Base-by-base conservation (phyloP, 2,329 filamentous ascomycete species). In the Celoporthe dispersa region DNA sequence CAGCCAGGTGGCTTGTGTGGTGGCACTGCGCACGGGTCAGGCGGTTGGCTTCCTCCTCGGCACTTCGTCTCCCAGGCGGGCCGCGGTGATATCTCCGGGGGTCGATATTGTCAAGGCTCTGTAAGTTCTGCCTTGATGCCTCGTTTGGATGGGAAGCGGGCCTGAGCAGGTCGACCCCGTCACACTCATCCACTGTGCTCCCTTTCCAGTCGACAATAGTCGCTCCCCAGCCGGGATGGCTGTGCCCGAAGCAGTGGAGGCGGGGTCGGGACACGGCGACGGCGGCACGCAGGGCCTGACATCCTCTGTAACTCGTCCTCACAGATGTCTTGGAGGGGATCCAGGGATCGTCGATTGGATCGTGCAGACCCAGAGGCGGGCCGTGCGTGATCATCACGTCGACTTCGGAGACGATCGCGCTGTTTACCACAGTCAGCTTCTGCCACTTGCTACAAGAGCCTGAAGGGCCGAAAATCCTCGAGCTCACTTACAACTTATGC, bases 131-230 rank as follows among this genome's bases (percentile, higher is more conserved):
- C 48, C 37, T 53, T 22, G 48, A 31, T 55, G 63, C 63, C 48
- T 41, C 19, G 11, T 19, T 53, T 31, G 22, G 22, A 44, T 55
- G 25, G 12, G 35, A 19, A 6, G 48, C 16, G 19, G 53, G 25
- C 2, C 57, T 41, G 51, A 28, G 25, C 51, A 55, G 12, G 14
- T 28, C 28, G 51, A 31, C 25, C 19, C 14, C 31, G 51, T 12
- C 51, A 12, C 14, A 9, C 19, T 33, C 28, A 16, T 2, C 51
- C 25, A 31, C 44, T 51, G n/a, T 28, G 12, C 51, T 44, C 1
- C 81, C 75, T 12, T 55, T 55, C 87, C 87, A 90, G 2, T 79
- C 78, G 0, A 87, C 81, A 1, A 85, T 31, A 68, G 82, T 85
- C 0, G 82, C 78, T 8, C 77, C 81, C 80, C 79, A 81, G 4